phyloP scores from a whole-genome alignment of 495 filamentous ascomycete species.

The Letharia lupina region DNA sequence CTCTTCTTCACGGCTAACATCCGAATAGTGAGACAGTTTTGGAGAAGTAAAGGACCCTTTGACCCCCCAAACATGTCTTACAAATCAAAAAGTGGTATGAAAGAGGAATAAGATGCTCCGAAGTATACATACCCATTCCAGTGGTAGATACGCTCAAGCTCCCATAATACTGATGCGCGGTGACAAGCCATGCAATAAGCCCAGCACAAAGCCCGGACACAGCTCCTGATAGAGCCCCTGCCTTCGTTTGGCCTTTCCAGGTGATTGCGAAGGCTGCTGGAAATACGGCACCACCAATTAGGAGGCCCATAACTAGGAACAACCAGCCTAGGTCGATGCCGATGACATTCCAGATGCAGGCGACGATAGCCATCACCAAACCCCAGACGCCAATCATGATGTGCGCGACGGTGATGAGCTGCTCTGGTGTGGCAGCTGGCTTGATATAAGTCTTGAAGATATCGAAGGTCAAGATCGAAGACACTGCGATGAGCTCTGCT shows the following conservation, averaged over 20 bases:
- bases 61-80: no score
- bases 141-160: conserved; percentile 40
- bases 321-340: conserved; percentile 41
- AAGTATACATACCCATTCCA: conserved; percentile 18
- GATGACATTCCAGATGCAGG: conserved; percentile 37
- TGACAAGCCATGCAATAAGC: conserved; percentile 41
- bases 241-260: conserved; percentile 39
- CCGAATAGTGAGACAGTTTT: no score
- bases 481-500: conserved; percentile 47
- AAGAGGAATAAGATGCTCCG: no score
- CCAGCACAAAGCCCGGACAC: conserved; percentile 37
- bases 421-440: conserved; percentile 34
- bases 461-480: conserved; percentile 48
- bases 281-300: conserved; percentile 42
- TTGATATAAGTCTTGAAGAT: conserved; percentile 48
- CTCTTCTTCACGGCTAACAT: no score
- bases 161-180: conserved; percentile 36
- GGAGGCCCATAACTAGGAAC: conserved; percentile 37
- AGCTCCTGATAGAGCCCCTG: conserved; percentile 38
- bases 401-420: conserved; percentile 43
- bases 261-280: conserved; percentile 44
- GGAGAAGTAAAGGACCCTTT: no score
- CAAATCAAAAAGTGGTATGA: no score
- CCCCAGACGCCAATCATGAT: conserved; percentile 40
- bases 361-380: conserved; percentile 39